Evolutionary conservation across 306 rosid genomes (phyloP).

Genomic region (Dryas octopetala): DNA sequence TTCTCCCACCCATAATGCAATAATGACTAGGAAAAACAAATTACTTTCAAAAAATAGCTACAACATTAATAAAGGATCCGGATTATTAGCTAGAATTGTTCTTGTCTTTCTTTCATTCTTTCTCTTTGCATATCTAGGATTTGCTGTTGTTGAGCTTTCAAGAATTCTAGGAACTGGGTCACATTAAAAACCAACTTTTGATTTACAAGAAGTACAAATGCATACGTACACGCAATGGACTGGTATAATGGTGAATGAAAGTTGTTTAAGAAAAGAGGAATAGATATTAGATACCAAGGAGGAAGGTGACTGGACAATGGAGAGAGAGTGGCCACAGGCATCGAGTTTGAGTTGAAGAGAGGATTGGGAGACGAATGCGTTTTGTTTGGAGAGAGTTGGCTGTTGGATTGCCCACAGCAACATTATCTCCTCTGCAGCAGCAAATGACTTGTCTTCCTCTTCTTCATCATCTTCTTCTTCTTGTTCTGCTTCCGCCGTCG

Average conservation of each 20-base stretch:
- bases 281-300: conserved; percentile 46
- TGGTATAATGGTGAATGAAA: background rate
- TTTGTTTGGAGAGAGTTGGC: conserved; percentile 71
- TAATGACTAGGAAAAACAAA: background rate
- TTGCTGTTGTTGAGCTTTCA: background rate
- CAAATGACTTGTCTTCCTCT: background rate
- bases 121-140: background rate
- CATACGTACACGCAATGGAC: background rate
- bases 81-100: background rate
- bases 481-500: background rate
- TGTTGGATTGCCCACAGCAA: conserved; percentile 81
- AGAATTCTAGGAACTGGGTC: background rate
- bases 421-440: conserved; percentile 81
- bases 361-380: conserved; percentile 73
- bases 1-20: background rate
- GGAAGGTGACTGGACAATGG: conserved; percentile 85
- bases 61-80: background rate
- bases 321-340: conserved; percentile 79
- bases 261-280: background rate
- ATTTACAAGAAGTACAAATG: background rate
- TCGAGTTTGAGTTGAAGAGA: conserved; percentile 62
- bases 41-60: background rate
- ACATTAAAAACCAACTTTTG: background rate
- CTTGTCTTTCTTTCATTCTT: background rate
- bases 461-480: background rate